Evolutionary conservation across 257 asterid species (phyloP).

Genomic region (Nicotiana obtusifolia): DNA sequence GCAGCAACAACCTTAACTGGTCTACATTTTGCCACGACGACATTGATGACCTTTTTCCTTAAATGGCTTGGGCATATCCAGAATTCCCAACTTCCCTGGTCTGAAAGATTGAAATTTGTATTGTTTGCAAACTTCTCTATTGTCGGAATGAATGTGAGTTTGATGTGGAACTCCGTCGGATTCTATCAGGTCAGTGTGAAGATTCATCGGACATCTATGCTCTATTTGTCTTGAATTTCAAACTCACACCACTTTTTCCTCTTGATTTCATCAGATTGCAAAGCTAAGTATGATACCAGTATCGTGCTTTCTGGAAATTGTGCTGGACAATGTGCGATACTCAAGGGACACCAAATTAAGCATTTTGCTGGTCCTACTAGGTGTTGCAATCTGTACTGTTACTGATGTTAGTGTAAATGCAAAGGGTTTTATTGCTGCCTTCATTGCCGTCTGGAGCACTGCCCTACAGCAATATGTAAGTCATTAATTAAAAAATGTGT

Average conservation of each 20-base stretch:
- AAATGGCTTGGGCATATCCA: conserved; percentile 51
- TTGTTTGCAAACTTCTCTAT: conserved; percentile 56
- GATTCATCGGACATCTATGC: background rate
- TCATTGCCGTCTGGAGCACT: conserved; percentile 66
- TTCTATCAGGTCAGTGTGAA: conserved; percentile 54
- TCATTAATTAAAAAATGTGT: conserved; percentile 7
- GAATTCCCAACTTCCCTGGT: conserved; percentile 45
- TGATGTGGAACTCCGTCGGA: conserved; percentile 80
- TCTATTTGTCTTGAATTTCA: background rate
- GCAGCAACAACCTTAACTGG: conserved; percentile 77
- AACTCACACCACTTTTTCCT: background rate
- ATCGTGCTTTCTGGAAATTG: conserved; percentile 58
- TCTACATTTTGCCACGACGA: conserved; percentile 56
- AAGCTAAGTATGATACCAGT: conserved; percentile 70
- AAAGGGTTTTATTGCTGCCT: conserved; percentile 60
- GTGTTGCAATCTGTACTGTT: conserved; percentile 71
- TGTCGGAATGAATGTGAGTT: conserved; percentile 71
- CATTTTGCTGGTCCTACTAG: conserved; percentile 53
- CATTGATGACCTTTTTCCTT: conserved; percentile 46
- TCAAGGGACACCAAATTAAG: conserved; percentile 64
- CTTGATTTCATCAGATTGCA: conserved; percentile 47
- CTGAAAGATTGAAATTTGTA: conserved; percentile 52
- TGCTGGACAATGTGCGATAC: conserved; percentile 49
- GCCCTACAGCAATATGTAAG: conserved; percentile 69
- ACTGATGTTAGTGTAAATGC: conserved; percentile 59